phyloP scores from a whole-genome alignment of 306 rosid species.

The Casuarina glauca region DNA sequence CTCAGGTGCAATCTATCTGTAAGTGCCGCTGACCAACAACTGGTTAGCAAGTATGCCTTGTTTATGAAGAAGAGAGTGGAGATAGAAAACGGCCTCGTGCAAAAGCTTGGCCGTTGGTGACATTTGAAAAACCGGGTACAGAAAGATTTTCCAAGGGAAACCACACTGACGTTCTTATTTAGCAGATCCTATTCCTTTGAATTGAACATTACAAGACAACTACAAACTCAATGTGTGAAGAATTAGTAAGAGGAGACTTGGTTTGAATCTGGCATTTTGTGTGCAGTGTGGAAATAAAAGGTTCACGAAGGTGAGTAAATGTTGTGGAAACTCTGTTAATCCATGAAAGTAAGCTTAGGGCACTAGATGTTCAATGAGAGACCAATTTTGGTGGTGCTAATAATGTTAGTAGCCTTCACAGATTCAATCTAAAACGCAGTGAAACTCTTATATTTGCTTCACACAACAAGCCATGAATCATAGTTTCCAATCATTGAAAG shows the following conservation, averaged over 20 bases:
- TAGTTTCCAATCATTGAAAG: not conserved
- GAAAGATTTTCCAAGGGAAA: not conserved
- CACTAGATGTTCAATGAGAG: too few relatives aligned
- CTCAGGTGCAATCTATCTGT: conserved; percentile 67
- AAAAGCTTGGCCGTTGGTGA: conserved; percentile 66
- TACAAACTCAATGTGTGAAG: not conserved
- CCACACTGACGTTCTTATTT: not conserved
- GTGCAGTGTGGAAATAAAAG: not conserved
- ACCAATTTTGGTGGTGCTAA: too few relatives aligned
- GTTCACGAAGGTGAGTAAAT: not conserved
- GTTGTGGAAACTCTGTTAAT: too few relatives aligned
- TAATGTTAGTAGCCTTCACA: not conserved
- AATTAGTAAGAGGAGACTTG: not conserved
- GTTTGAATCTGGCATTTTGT: not conserved
- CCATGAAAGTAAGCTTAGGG: too few relatives aligned
- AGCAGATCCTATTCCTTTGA: too few relatives aligned
- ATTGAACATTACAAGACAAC: not conserved
- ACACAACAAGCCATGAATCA: not conserved
- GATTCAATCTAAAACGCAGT: too few relatives aligned
- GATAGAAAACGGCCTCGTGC: conserved; percentile 76
- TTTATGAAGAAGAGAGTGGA: conserved; percentile 77
- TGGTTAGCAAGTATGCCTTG: conserved; percentile 58
- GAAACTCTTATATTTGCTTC: too few relatives aligned
- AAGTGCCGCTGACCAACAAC: conserved; percentile 54
- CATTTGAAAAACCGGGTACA: not conserved